Evolutionary conservation across 805 yeast genomes (phyloP), one percentile per base, ranked within the genome.

Genomic region (Cyberlindnera euphorbiae): DNA sequence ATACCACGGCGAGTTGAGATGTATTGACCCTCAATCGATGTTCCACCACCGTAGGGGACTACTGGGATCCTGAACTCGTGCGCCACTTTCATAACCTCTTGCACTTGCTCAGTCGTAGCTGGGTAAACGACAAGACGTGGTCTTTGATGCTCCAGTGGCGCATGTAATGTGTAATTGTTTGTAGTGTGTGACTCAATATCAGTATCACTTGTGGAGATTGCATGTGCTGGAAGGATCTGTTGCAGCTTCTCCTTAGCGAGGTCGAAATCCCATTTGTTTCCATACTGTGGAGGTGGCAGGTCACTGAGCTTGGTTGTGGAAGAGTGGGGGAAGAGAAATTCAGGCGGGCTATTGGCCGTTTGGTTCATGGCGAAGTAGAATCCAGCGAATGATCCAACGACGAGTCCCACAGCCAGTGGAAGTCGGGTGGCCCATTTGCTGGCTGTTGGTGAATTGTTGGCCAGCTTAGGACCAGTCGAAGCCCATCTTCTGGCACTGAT

Each of bases 11-110:
- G 63, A 0, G 82, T 75, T 13, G 80, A 76, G 33, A 75, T 68
- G 49, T 72, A 75, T 51, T 79, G 82, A 3, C 85, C 86, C 52
- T 79, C 86, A 26, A 79, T 63, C 1, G 83, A 75, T 1, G 85
- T 72, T 16, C 80, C 80, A 4, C 84, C 86, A 3, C 79, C 69
- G 26, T 58, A 76, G 2, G 84, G 82, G 15, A 79, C 73, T 38
- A 79, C 73, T 2, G 86, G 85, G 8, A 79, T 66, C 18, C 56
- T 55, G 49, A 67, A 66, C 42, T 69, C 62, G 49, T 77, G 73
- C 33, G 79, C 75, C 4, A 76, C 56, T 45, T 73, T 73, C 60
- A 79, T 63, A 8, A 79, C 62, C 18, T 60, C 52, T 1, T 79
- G 71, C 0, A 79, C 82, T 41, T 78, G 71, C 39, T 75, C 71